phyloP scores from a whole-genome alignment of 805 yeast species.

The Kodamaea sagamina region DNA sequence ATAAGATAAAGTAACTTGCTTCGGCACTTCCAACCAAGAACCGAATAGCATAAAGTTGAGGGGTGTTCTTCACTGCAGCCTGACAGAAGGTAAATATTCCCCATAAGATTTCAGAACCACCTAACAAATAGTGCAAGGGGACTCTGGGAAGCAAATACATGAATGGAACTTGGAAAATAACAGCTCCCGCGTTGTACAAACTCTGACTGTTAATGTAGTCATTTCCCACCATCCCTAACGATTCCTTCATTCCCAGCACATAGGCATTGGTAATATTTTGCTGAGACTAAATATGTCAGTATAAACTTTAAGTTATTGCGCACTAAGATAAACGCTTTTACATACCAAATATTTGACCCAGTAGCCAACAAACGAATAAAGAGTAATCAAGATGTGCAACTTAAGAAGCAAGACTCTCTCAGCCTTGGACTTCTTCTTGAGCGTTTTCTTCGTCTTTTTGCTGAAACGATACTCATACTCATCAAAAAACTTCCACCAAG shows the following conservation, averaged over 20 bases:
- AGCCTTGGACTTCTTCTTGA: conserved; percentile 13
- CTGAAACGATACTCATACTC: conserved; percentile 32
- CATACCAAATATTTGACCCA: conserved; percentile 26
- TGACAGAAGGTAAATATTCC: conserved; percentile 22
- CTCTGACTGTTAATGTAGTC: conserved; percentile 26
- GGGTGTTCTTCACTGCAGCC: conserved; percentile 18
- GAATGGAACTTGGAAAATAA: conserved; percentile 26
- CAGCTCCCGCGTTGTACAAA: conserved; percentile 24
- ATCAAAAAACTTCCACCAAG: conserved; percentile 50
- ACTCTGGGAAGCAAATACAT: conserved; percentile 24
- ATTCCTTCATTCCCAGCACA: conserved; percentile 23
- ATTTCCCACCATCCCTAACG: conserved; percentile 22
- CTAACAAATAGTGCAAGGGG: conserved; percentile 25
- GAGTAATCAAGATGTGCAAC: conserved; percentile 39
- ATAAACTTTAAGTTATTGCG: no score
- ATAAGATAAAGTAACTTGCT: conserved; percentile 7
- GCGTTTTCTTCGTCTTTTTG: conserved; percentile 9
- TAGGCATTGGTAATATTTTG: conserved; percentile 27
- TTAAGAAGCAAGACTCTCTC: conserved; percentile 36
- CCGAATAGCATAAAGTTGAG: conserved; percentile 23
- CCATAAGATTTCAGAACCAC: conserved; percentile 23
- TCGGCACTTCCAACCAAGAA: conserved; percentile 24
- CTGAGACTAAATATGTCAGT: conserved; percentile 13
- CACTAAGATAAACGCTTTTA: no score
- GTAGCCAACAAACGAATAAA: conserved; percentile 26